Conservation (phyloP, 2,329 filamentous ascomycete genomes). For the Phyllosticta paracitricarpa region DNA sequence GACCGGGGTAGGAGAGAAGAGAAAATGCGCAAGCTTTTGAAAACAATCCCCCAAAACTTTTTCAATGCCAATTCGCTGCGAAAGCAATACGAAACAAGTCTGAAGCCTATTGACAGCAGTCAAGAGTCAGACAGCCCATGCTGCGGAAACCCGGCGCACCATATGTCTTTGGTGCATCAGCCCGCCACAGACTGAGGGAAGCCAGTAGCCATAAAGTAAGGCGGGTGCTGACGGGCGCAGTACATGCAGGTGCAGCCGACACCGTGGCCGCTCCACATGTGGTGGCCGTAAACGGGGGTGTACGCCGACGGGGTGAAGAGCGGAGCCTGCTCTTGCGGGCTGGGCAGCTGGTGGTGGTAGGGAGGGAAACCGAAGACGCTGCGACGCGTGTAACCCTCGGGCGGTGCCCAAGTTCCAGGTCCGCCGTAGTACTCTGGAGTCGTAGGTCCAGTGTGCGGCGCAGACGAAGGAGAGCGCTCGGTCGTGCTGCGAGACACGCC, state of each 20-base stretch:
- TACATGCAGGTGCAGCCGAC: slow-evolving; percentile 28
- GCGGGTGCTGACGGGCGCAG: slow-evolving; percentile 27
- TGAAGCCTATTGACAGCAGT: neutral
- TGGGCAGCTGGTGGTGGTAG: slow-evolving; percentile 15
- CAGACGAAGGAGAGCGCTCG: slow-evolving; percentile 43
- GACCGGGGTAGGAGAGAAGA: slow-evolving; percentile 1
- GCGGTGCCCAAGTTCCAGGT: slow-evolving; percentile 38
- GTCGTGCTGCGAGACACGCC: slow-evolving; percentile 24
- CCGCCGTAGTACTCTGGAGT: slow-evolving; percentile 45
- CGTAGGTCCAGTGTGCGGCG: slow-evolving; percentile 43
- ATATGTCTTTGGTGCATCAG: slow-evolving; percentile 10
- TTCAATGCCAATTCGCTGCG: slow-evolving; percentile 7
- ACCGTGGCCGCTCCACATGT: slow-evolving; percentile 28
- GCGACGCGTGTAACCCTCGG: slow-evolving; percentile 31
- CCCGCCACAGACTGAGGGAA: slow-evolving; percentile 30
- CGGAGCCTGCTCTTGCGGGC: slow-evolving; percentile 29
- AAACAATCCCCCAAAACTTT: slow-evolving; percentile 9
- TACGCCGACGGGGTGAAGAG: slow-evolving; percentile 26
- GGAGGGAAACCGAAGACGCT: slow-evolving; percentile 32
- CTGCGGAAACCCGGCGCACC: neutral
- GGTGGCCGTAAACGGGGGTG: slow-evolving; percentile 24
- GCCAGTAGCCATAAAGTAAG: slow-evolving; percentile 29
- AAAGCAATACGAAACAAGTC: slow-evolving; percentile 2
- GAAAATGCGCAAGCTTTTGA: slow-evolving; percentile 10
- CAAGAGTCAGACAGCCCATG: slow-evolving; percentile 4